Evolutionary conservation across 2,329 filamentous ascomycete species (phyloP), one percentile per base, ranked within the genome.

Genomic region (Xylaria sp.): DNA sequence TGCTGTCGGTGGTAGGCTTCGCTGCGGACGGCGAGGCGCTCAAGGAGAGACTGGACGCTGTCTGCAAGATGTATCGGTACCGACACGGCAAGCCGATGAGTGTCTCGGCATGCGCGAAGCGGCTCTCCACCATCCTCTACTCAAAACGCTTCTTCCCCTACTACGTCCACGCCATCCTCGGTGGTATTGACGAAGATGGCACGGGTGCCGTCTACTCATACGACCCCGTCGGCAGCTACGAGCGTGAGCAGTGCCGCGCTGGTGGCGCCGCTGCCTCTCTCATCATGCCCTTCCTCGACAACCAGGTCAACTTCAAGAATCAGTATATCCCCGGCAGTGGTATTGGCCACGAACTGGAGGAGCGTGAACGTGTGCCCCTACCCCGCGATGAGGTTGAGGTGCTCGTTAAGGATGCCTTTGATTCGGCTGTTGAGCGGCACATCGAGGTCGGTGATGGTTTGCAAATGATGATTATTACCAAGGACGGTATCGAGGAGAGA

Each of bases 271-370:
- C 94, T 19, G 90, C 92, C 57, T 95, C 92, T 74, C 82, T 99
- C 78, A 99, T 99, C 80, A 99, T 97, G 92, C 95, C 95, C 1
- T 99, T 99, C 84, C 81, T 99, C 74, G 95, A 99, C 79, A 99
- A 99, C 78, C 96, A 99, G 81, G 95, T 99, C 83, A 98, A 98
- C 82, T 94, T 94, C 84, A 99, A 97, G 87, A 99, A 99, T 78
- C 94, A 97, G 83, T 96, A 97, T 77, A 84, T 95, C 59, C 93
- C 94, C 11, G 92, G 90, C 49, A 94, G 91, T 72, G 93, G 92
- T 60, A 85, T 87, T 64, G 94, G 94, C 45, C 91, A 97, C 78
- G 89, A 89, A 57, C 81, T 97, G 72, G 81, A 91, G 81, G 86
- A 90, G 78, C 85, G 89, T 70, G 84, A 88, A 76, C 84, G 86